A percentile compares a stretch with the other conserved stretches of the same genome.
Evolutionary conservation across 371 early-diverging fungal genomes (phyloP).

Genomic region (Mucor indicus): DNA sequence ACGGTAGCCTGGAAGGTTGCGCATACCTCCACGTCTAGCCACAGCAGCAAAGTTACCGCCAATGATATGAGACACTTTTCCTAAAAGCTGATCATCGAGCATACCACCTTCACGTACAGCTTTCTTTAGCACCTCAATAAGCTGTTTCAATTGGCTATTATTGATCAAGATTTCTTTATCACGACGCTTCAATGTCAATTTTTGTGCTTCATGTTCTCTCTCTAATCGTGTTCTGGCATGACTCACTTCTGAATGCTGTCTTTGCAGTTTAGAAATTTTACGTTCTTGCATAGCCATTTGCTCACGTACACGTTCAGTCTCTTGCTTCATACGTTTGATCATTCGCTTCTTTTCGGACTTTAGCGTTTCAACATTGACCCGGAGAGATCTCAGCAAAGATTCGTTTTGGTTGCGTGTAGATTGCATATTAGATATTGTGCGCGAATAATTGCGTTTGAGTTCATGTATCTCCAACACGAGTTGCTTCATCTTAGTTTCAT

Average conservation of each 20-base stretch:
- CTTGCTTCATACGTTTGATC: conserved; percentile 78
- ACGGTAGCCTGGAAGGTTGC: conserved; percentile 20
- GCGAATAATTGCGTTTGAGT: conserved; percentile 58
- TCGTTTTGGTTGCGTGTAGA: conserved; percentile 57
- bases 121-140: conserved; percentile 50
- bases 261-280: conserved; percentile 68
- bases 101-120: conserved; percentile 48
- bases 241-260: conserved; percentile 65
- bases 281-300: conserved; percentile 65
- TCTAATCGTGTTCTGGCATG: conserved; percentile 70
- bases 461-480: conserved; percentile 71
- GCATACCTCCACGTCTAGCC: conserved; percentile 28
- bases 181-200: conserved; percentile 53
- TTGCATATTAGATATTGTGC: conserved; percentile 53
- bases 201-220: conserved; percentile 66
- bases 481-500: conserved; percentile 71
- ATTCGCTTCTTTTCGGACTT: conserved; percentile 77
- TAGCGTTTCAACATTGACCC: conserved; percentile 59
- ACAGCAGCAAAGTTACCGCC: conserved; percentile 46
- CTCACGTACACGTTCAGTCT: conserved; percentile 67
- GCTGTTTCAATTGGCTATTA: conserved; percentile 51
- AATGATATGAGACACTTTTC: conserved; percentile 40
- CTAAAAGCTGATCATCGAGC: conserved; percentile 38
- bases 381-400: conserved; percentile 47
- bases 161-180: conserved; percentile 56